phyloP scores from a whole-genome alignment of 2,329 filamentous ascomycete genomes.

The Arthrobotrys sphaeroides region DNA sequence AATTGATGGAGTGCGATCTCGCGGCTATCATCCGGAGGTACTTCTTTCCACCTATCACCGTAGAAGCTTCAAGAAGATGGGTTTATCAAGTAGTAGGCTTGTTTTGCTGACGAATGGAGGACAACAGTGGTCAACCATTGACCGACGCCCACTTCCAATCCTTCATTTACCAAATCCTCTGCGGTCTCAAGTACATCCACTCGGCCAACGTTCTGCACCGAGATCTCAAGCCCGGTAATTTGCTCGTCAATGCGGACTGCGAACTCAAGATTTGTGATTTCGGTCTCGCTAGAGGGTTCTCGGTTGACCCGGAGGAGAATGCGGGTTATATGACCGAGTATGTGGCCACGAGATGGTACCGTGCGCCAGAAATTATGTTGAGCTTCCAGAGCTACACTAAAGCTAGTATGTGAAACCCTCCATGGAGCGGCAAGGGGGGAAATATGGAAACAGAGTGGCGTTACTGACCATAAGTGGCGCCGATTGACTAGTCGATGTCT shows the following conservation, averaged over 20 bases:
- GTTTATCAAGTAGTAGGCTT: neutral
- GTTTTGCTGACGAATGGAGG: constrained; percentile 4
- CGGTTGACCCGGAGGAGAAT: constrained; percentile 95
- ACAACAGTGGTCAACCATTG: constrained; percentile 83
- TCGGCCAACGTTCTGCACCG: constrained; percentile 97
- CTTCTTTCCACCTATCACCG: neutral
- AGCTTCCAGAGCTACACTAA: constrained; percentile 99
- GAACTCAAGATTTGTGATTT: constrained; percentile 99
- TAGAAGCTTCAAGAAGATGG: too few species aligned
- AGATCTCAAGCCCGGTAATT: constrained; percentile 94
- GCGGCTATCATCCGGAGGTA: constrained; percentile 86
- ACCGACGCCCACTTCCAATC: constrained; percentile 99
- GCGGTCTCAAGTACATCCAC: constrained; percentile 98
- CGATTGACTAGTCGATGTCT: constrained; percentile 99
- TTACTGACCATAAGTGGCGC: constrained; percentile 11
- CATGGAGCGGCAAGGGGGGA: too few species aligned
- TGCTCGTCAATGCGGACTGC: constrained; percentile 98
- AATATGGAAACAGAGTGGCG: too few species aligned
- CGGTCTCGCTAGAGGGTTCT: constrained; percentile 94
- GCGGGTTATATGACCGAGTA: constrained; percentile 99
- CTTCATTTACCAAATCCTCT: constrained; percentile 99
- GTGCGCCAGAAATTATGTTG: constrained; percentile 98
- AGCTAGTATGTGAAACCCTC: constrained; percentile 78
- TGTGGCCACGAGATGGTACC: constrained; percentile 97
- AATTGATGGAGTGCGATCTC: constrained; percentile 98